These are phyloP conservation scores for Pseudogymnoascus sp. DNA, from an alignment of 2,329 filamentous ascomycete species.

Conservation along the genomic window DNA sequence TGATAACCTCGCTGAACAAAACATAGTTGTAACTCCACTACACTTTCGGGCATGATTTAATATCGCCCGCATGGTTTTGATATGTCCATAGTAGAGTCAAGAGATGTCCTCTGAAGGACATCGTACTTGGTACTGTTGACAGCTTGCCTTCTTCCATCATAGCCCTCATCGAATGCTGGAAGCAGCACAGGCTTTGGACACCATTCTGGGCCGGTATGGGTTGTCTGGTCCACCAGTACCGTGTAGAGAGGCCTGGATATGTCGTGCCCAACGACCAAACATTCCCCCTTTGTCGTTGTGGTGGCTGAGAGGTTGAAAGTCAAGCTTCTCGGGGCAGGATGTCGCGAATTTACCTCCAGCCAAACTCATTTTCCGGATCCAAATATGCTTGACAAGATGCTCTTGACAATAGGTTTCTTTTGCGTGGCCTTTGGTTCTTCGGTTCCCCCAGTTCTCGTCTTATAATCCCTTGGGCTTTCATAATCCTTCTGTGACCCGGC, in stretches of 20 bases:
- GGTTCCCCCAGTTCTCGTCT: constrained; percentile 44
- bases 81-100: neutral
- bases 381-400: constrained; percentile 5
- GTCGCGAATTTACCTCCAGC: neutral
- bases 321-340: neutral
- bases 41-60: neutral
- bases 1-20: neutral
- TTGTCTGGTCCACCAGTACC: neutral
- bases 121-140: neutral
- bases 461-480: constrained; percentile 85
- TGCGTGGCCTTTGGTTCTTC: constrained; percentile 28
- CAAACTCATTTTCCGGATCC: neutral
- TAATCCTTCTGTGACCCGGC: constrained; percentile 51
- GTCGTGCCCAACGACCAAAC: neutral
- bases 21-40: neutral
- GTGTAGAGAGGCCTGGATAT: neutral
- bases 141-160: neutral
- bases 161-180: neutral
- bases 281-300: neutral
- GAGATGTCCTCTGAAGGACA: neutral
- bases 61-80: neutral
- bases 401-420: constrained; percentile 24
- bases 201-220: no score
- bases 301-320: neutral
- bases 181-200: neutral